Base-by-base conservation (phyloP, 306 rosid genomes). In the Psophocarpus tetragonolobus region DNA sequence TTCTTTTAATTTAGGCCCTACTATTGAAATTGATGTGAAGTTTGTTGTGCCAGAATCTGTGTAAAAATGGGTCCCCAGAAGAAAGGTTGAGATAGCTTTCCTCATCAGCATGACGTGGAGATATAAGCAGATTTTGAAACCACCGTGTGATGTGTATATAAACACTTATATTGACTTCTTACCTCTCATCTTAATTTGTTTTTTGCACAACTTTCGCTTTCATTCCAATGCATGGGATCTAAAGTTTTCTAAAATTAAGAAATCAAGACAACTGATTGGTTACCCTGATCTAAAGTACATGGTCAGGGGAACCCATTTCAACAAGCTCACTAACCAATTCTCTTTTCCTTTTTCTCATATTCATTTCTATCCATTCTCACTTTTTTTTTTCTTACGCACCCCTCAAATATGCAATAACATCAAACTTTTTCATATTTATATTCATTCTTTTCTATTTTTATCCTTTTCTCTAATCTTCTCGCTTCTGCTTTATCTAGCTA, bases 21-120 rank as follows among this genome's bases (percentile, higher is more conserved):
- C 13, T 79, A 14, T 32, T 30, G 69, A 80, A 65, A 74, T 15
- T 58, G 41, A 58, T 58, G 29, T 44, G 47, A 5, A 81, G 68
- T 75, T 80, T 76, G 83, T 71, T 77, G 74, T 33, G 75, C 41
- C 50, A 18, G 44, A 81, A 68, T 57, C 21, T 75, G 32, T 48
- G 51, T 68, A 73, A 27, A 69, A 70, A 64, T 68, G 86, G 89
- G 87, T 57, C 82, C 85, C 32, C 0, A 13, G 3, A 48, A 35
- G 42, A 85, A 87, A 80, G 68, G 66, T 58, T 3, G 73, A 75
- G 77, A 75, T 83, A 61, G 70, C 51, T 83, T 86, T 82, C 74
- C 84, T 84, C 81, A 54, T 73, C 63, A 15, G 53, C 68, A 68
- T 75, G 68, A 51, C 75, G 73, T 45, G 13, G 67, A 75, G 73